These are phyloP conservation scores for Aspergillaceae sp. DNA, from an alignment of 2,329 filamentous ascomycete genomes.

Conservation along the genomic window DNA sequence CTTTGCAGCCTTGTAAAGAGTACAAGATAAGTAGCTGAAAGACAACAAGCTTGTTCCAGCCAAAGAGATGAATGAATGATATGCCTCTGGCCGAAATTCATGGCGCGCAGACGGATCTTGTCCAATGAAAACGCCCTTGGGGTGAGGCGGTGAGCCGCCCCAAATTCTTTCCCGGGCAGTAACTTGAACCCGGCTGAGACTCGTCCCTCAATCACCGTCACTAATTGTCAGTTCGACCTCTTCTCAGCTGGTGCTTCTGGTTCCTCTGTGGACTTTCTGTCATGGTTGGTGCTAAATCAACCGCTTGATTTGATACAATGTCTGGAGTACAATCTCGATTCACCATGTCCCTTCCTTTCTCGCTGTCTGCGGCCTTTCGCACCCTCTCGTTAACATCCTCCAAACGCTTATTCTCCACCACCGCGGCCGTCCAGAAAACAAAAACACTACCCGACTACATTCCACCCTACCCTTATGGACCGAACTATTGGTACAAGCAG, in stretches of 20 bases:
- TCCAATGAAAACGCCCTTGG: slow-evolving; percentile 19
- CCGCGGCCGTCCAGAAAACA: slow-evolving; percentile 22
- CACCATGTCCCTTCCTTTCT: slow-evolving; percentile 24
- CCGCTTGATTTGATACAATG: slow-evolving; percentile 16
- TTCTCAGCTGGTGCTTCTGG: neutral
- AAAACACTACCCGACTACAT: slow-evolving; percentile 29
- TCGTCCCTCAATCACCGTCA: neutral
- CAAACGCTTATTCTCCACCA: slow-evolving; percentile 33
- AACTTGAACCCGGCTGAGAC: neutral
- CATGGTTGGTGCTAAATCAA: slow-evolving; percentile 7
- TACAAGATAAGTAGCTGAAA: neutral
- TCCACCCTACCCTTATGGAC: slow-evolving; percentile 41
- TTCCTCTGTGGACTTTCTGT: slow-evolving; percentile 5
- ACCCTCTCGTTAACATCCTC: slow-evolving; percentile 29
- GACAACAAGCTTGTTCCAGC: neutral
- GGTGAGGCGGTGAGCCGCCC: slow-evolving; percentile 28
- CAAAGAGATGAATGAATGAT: neutral
- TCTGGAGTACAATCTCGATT: slow-evolving; percentile 22
- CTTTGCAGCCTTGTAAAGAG: neutral
- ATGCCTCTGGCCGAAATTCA: slow-evolving; percentile 28
- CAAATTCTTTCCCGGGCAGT: slow-evolving; percentile 11
- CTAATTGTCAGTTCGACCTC: too few species aligned
- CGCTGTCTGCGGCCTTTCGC: slow-evolving; percentile 31
- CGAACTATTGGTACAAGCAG: slow-evolving; percentile 37
- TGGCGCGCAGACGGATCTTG: slow-evolving; percentile 18